Percentiles rank a stretch among this genome's conserved stretches.
These are phyloP conservation scores for Xylaria sp. DNA, from an alignment of 2,329 filamentous ascomycete genomes.

Conservation along the genomic window DNA sequence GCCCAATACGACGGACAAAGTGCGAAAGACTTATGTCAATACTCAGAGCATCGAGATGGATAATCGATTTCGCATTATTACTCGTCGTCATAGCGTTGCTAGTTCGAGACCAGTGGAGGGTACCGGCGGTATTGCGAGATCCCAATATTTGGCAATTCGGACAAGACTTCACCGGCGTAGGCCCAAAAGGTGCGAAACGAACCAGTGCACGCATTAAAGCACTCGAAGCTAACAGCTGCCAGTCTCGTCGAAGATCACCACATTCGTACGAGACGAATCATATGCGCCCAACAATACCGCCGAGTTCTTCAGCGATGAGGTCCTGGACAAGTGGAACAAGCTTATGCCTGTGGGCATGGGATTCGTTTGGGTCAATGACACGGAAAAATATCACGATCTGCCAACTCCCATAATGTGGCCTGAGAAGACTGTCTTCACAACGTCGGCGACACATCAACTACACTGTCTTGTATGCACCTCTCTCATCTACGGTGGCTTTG, in stretches of 20 bases:
- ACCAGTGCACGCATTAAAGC: background rate
- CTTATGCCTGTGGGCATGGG: slow-evolving; percentile 56
- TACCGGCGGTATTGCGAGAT: slow-evolving; percentile 34
- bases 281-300: slow-evolving; percentile 54
- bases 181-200: slow-evolving; percentile 49
- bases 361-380: slow-evolving; percentile 50
- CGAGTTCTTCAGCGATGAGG: slow-evolving; percentile 54
- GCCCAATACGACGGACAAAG: slow-evolving; percentile 40
- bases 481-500: background rate
- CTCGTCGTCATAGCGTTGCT: slow-evolving; percentile 54
- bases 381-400: slow-evolving; percentile 48
- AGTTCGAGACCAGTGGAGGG: slow-evolving; percentile 47
- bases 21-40: slow-evolving; percentile 40
- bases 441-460: slow-evolving; percentile 56
- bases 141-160: slow-evolving; percentile 52
- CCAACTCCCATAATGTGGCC: slow-evolving; percentile 49
- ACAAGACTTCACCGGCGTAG: slow-evolving; percentile 53
- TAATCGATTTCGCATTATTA: slow-evolving; percentile 54
- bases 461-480: slow-evolving; percentile 53
- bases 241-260: slow-evolving; percentile 54
- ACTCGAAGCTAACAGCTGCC: background rate
- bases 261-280: slow-evolving; percentile 53
- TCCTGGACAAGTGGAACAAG: slow-evolving; percentile 54
- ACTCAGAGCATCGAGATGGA: slow-evolving; percentile 52
- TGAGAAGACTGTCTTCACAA: slow-evolving; percentile 54